Base-by-base conservation (phyloP, 2,329 filamentous ascomycete species). In the Trichoderma oligosporum region DNA sequence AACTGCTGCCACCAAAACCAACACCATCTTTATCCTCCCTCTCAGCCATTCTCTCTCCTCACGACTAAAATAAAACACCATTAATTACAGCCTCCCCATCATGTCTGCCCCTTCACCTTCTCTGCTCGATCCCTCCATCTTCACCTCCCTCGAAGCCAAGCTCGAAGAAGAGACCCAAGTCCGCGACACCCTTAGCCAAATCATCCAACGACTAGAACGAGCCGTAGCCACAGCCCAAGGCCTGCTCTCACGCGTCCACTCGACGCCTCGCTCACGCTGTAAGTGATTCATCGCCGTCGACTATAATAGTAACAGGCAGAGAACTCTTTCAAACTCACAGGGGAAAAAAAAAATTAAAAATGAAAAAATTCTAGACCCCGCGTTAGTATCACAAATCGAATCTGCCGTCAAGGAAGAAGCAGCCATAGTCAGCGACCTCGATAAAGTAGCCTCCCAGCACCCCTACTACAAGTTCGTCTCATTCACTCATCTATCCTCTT, bases 401-500 rank as follows among this genome's bases (percentile, higher is more conserved):
- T 82, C 83, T n/a, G 78, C 76, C 57, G 88, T 97, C 69, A 77
- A 82, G 61, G 82, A 88, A 33, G 85, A 96, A 71, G 81, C 89
- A 56, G 77, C 83, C 46, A 87, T 86, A 42, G 81, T 97, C 44
- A 75, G 78, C 57, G 84, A 86, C 63, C 82, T 99, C 42, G 82
- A 84, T 60, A 74, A 80, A 55, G 82, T 89, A 55, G 91, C 92
- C 2, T 92, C 91, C 24, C 82, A 89, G 70, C 87, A 95, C 67
- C 93, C 94, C 0, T 99, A 97, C 79, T 99, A 97, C 84, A 97
- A 96, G 82, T 97, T 20, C 4, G 36, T 31, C 18, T 27, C 24
- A 7, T 9, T 7, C 18, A 18, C 35, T 9, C n/a, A 11, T 16
- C 5, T 11, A 1, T 20, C 16, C 7, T 11, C 45, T 33, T 3